Conservation (phyloP, 805 yeast genomes). For the Cyberlindnera misumaiensis region DNA sequence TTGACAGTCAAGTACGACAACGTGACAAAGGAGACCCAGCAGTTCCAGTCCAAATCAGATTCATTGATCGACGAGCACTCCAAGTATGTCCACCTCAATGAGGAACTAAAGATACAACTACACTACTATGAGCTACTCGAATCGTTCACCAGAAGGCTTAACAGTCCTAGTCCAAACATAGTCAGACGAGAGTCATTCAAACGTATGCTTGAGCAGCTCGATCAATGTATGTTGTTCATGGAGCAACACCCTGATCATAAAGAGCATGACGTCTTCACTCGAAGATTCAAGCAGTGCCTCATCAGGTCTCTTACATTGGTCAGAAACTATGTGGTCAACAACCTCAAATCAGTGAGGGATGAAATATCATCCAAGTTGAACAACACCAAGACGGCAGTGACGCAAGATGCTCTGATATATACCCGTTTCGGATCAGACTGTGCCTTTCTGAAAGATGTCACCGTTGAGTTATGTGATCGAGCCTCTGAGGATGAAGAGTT, state of each 20-base stretch:
- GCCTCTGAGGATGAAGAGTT: constrained; percentile 43
- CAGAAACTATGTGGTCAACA: constrained; percentile 51
- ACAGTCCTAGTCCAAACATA: constrained; percentile 62
- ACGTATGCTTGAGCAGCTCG: constrained; percentile 49
- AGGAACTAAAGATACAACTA: constrained; percentile 42
- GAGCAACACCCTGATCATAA: constrained; percentile 50
- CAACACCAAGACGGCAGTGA: constrained; percentile 27
- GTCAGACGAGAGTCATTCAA: constrained; percentile 55
- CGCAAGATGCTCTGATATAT: constrained; percentile 59
- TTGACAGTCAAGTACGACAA: constrained; percentile 47
- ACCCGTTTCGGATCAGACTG: constrained; percentile 50
- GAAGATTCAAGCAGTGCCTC: constrained; percentile 76
- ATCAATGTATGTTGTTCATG: constrained; percentile 58
- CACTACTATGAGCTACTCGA: constrained; percentile 66
- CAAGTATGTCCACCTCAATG: constrained; percentile 34
- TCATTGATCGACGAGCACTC: constrained; percentile 41
- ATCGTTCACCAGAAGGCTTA: constrained; percentile 57
- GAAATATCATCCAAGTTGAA: constrained; percentile 25
- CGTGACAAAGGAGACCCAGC: constrained; percentile 55
- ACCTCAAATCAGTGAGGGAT: constrained; percentile 28
- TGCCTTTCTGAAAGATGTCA: constrained; percentile 29
- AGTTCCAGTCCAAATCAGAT: constrained; percentile 53
- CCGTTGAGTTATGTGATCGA: constrained; percentile 32
- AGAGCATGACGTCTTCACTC: constrained; percentile 49
- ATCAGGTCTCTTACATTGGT: constrained; percentile 73